These are phyloP conservation scores for Oenanthe javanica DNA, from an alignment of 140 eudicot species.

Conservation along the genomic window DNA sequence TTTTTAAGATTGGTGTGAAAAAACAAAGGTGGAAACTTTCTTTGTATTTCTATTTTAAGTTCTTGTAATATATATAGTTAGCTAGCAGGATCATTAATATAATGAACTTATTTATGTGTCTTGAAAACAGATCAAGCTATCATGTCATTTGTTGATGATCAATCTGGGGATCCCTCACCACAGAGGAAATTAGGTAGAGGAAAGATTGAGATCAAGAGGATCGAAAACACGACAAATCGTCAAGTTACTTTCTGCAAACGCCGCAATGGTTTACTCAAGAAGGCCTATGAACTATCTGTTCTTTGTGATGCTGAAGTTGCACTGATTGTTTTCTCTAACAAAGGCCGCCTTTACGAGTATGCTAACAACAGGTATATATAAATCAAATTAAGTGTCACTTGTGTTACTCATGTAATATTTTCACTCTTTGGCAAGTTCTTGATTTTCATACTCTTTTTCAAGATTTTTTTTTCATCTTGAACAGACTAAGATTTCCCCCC, in stretches of 20 bases:
- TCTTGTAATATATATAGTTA: neutral
- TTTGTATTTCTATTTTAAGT: neutral
- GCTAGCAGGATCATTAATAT: no score
- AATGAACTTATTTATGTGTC: neutral
- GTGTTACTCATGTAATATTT: neutral
- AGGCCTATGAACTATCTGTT: slow-evolving; percentile 90
- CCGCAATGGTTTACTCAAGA: slow-evolving; percentile 76
- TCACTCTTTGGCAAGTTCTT: neutral
- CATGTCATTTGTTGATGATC: slow-evolving; percentile 48
- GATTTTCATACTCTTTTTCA: neutral
- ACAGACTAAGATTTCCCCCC: neutral
- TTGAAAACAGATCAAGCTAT: slow-evolving; percentile 22
- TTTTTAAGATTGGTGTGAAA: slow-evolving; percentile 26
- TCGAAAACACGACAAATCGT: slow-evolving; percentile 91
- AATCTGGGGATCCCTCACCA: slow-evolving; percentile 57
- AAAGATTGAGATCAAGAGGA: slow-evolving; percentile 91
- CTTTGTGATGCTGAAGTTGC: slow-evolving; percentile 98
- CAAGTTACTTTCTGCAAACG: slow-evolving; percentile 93
- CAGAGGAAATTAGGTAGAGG: slow-evolving; percentile 70
- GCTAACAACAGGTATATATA: slow-evolving; percentile 81
- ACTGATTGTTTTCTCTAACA: slow-evolving; percentile 82
- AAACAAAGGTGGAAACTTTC: slow-evolving; percentile 21
- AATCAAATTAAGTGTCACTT: neutral
- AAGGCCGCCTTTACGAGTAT: slow-evolving; percentile 96
- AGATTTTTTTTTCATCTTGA: neutral